Evolutionary conservation across 2,329 filamentous ascomycete species (phyloP), one percentile per base, ranked within the genome.

Genomic region (Fonsecaea erecta): DNA sequence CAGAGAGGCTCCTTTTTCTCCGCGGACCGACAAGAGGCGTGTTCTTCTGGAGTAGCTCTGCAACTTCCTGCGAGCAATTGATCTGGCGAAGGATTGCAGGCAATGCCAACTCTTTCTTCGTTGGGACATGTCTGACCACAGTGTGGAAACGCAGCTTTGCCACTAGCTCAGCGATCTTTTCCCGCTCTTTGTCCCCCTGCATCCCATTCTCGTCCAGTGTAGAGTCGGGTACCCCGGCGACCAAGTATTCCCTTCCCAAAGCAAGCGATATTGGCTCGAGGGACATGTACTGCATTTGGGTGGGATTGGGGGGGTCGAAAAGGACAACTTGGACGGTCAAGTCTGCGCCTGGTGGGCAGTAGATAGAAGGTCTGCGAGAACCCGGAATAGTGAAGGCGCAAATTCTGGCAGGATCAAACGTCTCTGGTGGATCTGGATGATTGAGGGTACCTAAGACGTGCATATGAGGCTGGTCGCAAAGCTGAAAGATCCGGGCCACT

Each of bases 221-320:
- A 40, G 60, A 55, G 3, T 56, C 9, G 24, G 54, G 51, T 9
- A 26, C 43, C 16, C 43, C 48, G 14, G 35, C 52, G 18, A 53
- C 46, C 37, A 46, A 53, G 43, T 78, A 60, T 70, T 74, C 43
- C 57, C 77, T 55, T 74, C 81, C 63, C 70, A 99, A 81, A 0
- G 93, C 93, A 48, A 99, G 83, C 0, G 93, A 89, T 58, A 99
- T 98, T 0, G 95, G 94, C 30, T 88, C 86, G 21, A 97, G 82
- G 0, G 95, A 99, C 71, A 98, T 90, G 77, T 98, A 99, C 77
- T 99, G 94, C 95, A 99, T 98, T 62, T 88, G 86, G 34, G 85
- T 88, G 0, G 95, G 94, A 63, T 90, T 86, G 0, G 95, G 95
- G 53, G 93, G 85, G 72, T 97, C 88, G 77, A 96, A 99, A 63